Percentiles rank a stretch among this genome's conserved stretches.
phyloP scores from a whole-genome alignment of 345 rosid genomes.

The Eucalyptus erythrocorys region DNA sequence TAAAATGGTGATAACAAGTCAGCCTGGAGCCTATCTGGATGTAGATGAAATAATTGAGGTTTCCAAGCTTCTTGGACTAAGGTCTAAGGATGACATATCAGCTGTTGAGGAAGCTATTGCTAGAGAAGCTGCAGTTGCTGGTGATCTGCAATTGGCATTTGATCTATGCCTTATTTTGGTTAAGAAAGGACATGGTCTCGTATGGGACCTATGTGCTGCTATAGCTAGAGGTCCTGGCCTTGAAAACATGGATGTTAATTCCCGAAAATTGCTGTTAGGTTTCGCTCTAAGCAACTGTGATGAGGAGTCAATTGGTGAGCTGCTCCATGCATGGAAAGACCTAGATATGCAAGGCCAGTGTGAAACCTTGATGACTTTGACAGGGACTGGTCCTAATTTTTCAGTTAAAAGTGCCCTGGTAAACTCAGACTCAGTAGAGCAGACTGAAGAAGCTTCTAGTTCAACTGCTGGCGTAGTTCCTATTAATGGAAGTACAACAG shows the following conservation, averaged over 20 bases:
- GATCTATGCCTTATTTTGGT: slow-evolving; percentile 80
- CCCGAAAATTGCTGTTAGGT: slow-evolving; percentile 76
- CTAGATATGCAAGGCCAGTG: slow-evolving; percentile 85
- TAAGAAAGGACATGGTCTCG: slow-evolving; percentile 81
- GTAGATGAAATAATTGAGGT: slow-evolving; percentile 92
- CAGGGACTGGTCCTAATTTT: slow-evolving; percentile 42
- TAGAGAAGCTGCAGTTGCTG: slow-evolving; percentile 96
- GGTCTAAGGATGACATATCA: slow-evolving; percentile 62
- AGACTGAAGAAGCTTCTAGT: slow-evolving; percentile 21
- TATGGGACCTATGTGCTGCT: slow-evolving; percentile 99
- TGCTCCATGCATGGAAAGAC: slow-evolving; percentile 96
- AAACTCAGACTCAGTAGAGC: slow-evolving; percentile 8
- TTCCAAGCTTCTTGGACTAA: slow-evolving; percentile 91
- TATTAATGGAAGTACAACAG: slow-evolving; percentile 20
- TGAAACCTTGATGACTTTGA: slow-evolving; percentile 44
- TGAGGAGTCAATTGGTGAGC: slow-evolving; percentile 83
- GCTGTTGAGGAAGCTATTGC: slow-evolving; percentile 96
- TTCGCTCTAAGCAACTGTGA: slow-evolving; percentile 94
- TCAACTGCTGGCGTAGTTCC: slow-evolving; percentile 1
- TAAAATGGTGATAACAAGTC: slow-evolving; percentile 84
- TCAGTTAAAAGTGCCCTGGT: slow-evolving; percentile 16
- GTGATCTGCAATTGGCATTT: slow-evolving; percentile 94
- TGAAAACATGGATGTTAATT: slow-evolving; percentile 71
- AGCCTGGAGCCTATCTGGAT: slow-evolving; percentile 81
- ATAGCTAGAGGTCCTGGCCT: slow-evolving; percentile 96